phyloP scores from a whole-genome alignment of 1,284 basidiomycete genomes.

The Sporisorium iseilematis-ciliati region DNA sequence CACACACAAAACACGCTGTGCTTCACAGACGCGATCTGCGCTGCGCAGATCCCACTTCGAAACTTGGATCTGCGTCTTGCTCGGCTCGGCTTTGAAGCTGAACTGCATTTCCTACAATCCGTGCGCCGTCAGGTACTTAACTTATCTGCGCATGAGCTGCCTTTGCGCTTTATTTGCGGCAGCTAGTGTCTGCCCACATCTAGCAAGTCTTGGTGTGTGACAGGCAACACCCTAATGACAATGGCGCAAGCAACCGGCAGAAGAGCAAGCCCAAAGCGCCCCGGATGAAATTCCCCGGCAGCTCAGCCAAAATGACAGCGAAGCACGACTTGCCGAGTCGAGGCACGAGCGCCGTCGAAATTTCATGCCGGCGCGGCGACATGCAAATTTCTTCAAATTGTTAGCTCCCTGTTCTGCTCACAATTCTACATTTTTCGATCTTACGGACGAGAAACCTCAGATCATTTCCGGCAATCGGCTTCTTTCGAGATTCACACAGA shows the following conservation, averaged over 20 bases:
- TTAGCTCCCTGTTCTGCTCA: not conserved
- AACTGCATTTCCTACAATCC: slow-evolving; percentile 25
- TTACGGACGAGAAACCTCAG: slow-evolving; percentile 19
- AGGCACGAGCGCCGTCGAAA: not conserved
- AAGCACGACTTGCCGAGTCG: not conserved
- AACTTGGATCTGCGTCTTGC: not conserved
- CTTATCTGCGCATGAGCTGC: too few relatives aligned
- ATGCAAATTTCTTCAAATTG: not conserved
- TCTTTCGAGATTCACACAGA: slow-evolving; percentile 1
- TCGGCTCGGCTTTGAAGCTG: slow-evolving; percentile 6
- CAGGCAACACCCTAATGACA: too few relatives aligned
- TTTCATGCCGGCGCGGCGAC: not conserved
- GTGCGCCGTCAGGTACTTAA: too few relatives aligned
- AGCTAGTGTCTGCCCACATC: too few relatives aligned
- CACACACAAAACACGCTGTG: not conserved
- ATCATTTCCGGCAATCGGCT: slow-evolving; percentile 25
- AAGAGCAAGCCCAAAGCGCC: too few relatives aligned
- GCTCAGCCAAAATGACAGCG: too few relatives aligned
- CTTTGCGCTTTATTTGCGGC: too few relatives aligned
- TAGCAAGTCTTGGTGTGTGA: too few relatives aligned
- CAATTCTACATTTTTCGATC: not conserved
- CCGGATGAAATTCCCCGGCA: too few relatives aligned
- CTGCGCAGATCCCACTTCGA: not conserved
- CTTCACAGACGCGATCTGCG: not conserved
- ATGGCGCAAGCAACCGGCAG: too few relatives aligned